phyloP scores from a whole-genome alignment of 805 yeast species.

The Suhomyces kilbournensis region DNA sequence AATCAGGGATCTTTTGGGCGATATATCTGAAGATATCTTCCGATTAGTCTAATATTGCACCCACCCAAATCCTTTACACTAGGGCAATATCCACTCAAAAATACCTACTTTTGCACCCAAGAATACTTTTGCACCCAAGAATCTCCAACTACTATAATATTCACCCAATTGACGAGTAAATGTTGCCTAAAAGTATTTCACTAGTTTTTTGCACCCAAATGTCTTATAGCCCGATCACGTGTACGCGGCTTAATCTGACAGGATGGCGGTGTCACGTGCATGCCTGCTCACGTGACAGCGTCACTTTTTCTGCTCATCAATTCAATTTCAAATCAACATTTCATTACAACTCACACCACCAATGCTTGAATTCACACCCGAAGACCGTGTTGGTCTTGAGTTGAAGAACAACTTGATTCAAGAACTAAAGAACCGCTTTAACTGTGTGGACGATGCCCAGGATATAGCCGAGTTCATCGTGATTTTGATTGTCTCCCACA shows the following conservation, averaged over 20 bases:
- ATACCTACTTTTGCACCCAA: no score
- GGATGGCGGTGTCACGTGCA: background rate
- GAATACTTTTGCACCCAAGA: no score
- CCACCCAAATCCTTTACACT: no score
- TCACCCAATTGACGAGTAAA: no score
- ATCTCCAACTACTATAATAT: no score
- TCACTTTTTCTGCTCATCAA: background rate
- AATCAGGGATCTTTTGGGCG: slow-evolving; percentile 61
- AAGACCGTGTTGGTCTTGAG: slow-evolving; percentile 37
- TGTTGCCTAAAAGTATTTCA: no score
- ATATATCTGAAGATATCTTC: slow-evolving; percentile 60
- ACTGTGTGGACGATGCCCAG: slow-evolving; percentile 39
- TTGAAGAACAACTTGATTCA: slow-evolving; percentile 32
- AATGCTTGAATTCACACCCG: slow-evolving; percentile 30
- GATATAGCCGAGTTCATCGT: slow-evolving; percentile 74
- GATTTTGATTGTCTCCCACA: slow-evolving; percentile 67
- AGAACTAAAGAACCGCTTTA: slow-evolving; percentile 34
- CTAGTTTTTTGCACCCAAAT: no score
- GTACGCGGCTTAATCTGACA: no score
- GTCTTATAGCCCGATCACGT: no score
- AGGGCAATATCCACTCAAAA: no score
- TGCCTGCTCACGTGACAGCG: background rate
- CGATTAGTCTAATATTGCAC: slow-evolving; percentile 31
- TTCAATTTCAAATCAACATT: background rate
- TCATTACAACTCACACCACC: background rate